These are phyloP conservation scores for Aspergillus ochraceus DNA, from an alignment of 2,329 filamentous ascomycete genomes.

Conservation along the genomic window DNA sequence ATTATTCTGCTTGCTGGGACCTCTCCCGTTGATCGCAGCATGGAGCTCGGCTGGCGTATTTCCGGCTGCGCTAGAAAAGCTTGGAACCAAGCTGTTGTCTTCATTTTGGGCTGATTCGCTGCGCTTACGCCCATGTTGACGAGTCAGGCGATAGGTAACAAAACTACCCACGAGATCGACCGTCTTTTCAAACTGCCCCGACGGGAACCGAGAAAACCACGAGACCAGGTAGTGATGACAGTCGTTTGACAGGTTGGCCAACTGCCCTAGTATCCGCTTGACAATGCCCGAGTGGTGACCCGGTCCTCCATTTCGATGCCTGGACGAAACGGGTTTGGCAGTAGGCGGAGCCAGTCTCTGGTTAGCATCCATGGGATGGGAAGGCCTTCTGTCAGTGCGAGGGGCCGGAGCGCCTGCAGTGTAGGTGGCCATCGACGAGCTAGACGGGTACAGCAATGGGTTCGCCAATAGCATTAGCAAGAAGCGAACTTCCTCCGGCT, in stretches of 20 bases:
- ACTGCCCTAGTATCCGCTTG: conserved; percentile 77
- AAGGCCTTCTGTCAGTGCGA: conserved; percentile 29
- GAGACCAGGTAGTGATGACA: conserved; percentile 75
- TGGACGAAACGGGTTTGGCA: conserved; percentile 8
- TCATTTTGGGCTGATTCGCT: conserved; percentile 58
- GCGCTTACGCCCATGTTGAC: conserved; percentile 67
- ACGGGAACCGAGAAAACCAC: conserved; percentile 74
- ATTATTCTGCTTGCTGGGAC: conserved; percentile 53
- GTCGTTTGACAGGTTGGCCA: conserved; percentile 72
- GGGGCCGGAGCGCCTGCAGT: conserved; percentile 18
- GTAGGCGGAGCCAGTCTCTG: conserved; percentile 19
- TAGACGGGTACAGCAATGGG: conserved; percentile 65
- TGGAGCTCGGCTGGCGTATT: conserved; percentile 70
- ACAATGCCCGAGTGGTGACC: conserved; percentile 79
- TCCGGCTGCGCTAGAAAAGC: conserved; percentile 65
- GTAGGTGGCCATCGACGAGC: conserved; percentile 16
- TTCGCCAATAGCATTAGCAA: conserved; percentile 77
- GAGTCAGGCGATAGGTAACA: conserved; percentile 74
- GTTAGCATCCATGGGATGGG: conserved; percentile 23
- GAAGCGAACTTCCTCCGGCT: conserved; percentile 72
- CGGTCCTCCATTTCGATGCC: conserved; percentile 40
- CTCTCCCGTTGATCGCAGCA: conserved; percentile 64
- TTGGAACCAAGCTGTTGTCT: conserved; percentile 65
- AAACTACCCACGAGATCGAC: conserved; percentile 79
- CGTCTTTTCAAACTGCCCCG: conserved; percentile 66